These are phyloP conservation scores for Acacia concinna DNA, from an alignment of 331 rosid genomes.

Conservation along the genomic window DNA sequence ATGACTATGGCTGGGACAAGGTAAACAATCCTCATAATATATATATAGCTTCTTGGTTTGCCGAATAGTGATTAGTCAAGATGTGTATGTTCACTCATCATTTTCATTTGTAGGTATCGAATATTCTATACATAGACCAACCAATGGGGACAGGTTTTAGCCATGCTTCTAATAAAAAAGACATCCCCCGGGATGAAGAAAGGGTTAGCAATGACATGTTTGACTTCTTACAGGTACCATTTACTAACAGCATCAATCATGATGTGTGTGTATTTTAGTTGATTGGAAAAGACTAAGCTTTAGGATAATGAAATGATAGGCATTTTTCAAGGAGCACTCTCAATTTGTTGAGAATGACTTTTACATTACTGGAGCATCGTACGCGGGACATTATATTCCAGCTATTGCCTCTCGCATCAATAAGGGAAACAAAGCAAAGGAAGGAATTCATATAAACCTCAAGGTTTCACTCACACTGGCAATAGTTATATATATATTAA, in stretches of 20 bases:
- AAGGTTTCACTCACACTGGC: too few relatives aligned
- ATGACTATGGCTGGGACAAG: constrained; percentile 6
- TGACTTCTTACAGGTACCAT: neutral
- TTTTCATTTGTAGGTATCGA: neutral
- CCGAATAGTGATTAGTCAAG: neutral
- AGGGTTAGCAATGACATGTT: neutral
- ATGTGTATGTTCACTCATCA: neutral
- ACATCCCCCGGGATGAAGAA: neutral
- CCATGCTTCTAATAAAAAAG: neutral
- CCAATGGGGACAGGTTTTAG: neutral
- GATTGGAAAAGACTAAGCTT: neutral
- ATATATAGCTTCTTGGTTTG: neutral
- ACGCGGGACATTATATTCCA: neutral
- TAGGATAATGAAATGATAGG: neutral
- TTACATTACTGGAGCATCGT: neutral
- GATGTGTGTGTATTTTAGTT: too few relatives aligned
- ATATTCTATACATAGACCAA: neutral
- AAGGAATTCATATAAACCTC: neutral
- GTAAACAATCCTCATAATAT: neutral
- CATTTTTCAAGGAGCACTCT: neutral
- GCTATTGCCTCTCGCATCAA: neutral
- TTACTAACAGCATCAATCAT: neutral
- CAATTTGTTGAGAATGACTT: neutral
- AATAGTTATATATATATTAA: too few relatives aligned
- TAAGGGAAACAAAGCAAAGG: neutral